Conservation (phyloP, 108 stramenopile genomes). For the Mayamaea pseudoterrestris region DNA sequence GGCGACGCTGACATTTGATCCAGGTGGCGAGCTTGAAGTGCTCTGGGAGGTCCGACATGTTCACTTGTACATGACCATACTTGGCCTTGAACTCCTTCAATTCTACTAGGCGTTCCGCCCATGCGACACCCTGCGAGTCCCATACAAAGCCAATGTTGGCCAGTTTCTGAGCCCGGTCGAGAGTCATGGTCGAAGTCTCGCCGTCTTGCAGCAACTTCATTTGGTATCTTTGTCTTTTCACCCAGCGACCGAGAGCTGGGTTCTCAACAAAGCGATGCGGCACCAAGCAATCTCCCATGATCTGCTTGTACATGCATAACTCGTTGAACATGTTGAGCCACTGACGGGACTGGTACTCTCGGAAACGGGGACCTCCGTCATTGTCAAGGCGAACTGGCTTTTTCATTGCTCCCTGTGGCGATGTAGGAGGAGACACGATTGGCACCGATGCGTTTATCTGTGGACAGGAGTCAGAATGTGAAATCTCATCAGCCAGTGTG, state of each 20-base stretch:
- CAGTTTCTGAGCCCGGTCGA: conserved; percentile 22
- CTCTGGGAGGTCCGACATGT: conserved; percentile 23
- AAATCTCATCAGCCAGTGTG: too few species aligned
- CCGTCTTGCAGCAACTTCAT: conserved; percentile 24
- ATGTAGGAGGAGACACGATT: too few species aligned
- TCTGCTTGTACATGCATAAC: not conserved
- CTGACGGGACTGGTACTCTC: conserved; percentile 3
- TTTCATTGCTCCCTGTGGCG: too few species aligned
- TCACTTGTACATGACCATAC: conserved; percentile 2
- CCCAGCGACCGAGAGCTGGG: conserved; percentile 28
- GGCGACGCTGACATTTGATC: conserved; percentile 32
- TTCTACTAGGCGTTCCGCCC: conserved; percentile 13
- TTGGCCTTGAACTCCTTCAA: conserved; percentile 6
- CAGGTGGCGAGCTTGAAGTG: conserved; percentile 26
- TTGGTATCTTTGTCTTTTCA: conserved; percentile 33
- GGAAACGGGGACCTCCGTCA: too few species aligned
- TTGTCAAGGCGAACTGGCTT: too few species aligned
- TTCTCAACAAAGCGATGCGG: conserved; percentile 8
- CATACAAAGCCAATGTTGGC: conserved; percentile 33
- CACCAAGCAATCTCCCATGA: conserved; percentile 1
- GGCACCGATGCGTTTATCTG: too few species aligned
- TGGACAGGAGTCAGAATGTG: too few species aligned
- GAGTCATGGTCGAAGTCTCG: conserved; percentile 26
- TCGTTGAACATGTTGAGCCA: conserved; percentile 6
- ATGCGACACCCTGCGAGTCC: conserved; percentile 17